Conservation (phyloP, 2,329 filamentous ascomycete species). For the Dactylonectria macrodidyma region DNA sequence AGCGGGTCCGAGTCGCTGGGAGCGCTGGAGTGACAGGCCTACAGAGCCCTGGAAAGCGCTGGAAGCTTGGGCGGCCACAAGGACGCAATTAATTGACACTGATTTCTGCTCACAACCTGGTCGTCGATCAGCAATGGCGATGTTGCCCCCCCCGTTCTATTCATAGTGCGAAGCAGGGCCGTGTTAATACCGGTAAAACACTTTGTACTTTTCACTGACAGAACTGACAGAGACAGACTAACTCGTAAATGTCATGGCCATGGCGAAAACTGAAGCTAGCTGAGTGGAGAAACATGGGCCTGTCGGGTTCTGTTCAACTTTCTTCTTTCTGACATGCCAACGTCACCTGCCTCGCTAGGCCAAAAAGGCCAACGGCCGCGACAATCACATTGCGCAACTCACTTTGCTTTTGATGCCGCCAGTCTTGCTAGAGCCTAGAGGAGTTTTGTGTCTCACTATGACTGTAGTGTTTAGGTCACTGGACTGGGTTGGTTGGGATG, state of each 20-base stretch:
- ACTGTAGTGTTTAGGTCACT: no score
- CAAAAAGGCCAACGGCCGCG: not conserved
- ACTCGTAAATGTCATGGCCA: not conserved
- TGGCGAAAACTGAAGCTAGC: constrained; percentile 6
- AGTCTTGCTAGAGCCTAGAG: not conserved
- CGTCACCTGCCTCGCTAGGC: not conserved
- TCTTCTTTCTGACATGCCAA: constrained; percentile 1
- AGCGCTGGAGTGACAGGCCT: constrained; percentile 11
- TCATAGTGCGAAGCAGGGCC: not conserved
- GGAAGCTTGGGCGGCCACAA: not conserved
- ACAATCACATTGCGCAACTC: not conserved
- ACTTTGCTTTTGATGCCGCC: not conserved
- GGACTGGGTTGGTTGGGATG: no score
- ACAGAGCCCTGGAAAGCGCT: not conserved
- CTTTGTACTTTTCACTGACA: not conserved
- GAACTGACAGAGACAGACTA: not conserved
- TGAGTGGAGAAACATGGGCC: not conserved
- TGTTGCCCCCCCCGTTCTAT: not conserved
- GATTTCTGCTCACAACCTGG: not conserved
- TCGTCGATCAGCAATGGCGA: not conserved
- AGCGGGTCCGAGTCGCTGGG: constrained; percentile 24
- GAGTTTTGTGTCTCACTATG: not conserved
- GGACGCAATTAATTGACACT: not conserved
- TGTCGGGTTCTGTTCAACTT: not conserved
- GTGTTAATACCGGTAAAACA: not conserved